Evolutionary conservation across 345 rosid genomes (phyloP).

Genomic region (Salix purpurea): DNA sequence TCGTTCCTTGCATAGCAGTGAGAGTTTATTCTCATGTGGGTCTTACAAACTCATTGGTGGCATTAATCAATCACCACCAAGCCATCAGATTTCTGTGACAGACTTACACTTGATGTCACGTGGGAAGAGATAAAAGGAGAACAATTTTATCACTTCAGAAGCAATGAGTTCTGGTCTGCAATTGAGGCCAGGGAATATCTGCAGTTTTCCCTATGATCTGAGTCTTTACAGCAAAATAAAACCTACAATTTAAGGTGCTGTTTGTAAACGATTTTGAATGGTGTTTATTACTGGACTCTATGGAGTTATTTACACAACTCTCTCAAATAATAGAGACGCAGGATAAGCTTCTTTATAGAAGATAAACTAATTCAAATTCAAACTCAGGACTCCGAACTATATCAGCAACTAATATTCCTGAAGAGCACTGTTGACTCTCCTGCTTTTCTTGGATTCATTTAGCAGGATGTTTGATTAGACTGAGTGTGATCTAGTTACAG

Average conservation of each 20-base stretch:
- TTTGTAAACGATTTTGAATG: neutral
- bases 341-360: too few relatives aligned
- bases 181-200: neutral
- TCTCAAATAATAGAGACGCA: too few relatives aligned
- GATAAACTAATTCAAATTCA: too few relatives aligned
- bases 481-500: too few relatives aligned
- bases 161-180: neutral
- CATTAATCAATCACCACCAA: neutral
- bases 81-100: neutral
- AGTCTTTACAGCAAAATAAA: neutral
- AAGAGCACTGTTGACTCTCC: neutral
- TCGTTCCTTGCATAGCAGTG: neutral
- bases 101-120: neutral
- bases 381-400: too few relatives aligned
- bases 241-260: neutral
- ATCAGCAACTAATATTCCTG: too few relatives aligned
- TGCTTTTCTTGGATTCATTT: neutral
- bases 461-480: neutral
- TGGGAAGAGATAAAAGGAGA: neutral
- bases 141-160: neutral
- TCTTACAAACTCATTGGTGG: neutral
- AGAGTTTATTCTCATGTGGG: neutral
- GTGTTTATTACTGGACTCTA: too few relatives aligned
- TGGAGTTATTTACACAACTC: too few relatives aligned
- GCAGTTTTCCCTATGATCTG: neutral